Conservation (phyloP, 2,329 filamentous ascomycete species). For the Parastagonospora nodorum region DNA sequence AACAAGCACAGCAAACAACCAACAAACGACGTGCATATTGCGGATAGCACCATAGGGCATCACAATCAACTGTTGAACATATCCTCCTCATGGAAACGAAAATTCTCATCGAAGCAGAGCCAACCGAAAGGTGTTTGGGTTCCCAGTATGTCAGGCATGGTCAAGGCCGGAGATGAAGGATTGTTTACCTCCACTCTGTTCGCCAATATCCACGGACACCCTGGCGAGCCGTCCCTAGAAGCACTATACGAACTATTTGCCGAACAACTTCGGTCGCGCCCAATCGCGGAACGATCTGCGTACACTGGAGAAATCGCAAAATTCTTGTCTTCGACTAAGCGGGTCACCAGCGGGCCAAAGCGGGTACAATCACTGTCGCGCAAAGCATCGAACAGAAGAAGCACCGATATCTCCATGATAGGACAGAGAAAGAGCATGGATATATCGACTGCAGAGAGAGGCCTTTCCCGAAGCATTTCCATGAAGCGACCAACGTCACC, state of each 20-base stretch:
- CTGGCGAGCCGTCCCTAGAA: slow-evolving; percentile 31
- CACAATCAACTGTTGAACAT: slow-evolving; percentile 16
- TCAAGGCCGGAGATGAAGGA: slow-evolving; percentile 42
- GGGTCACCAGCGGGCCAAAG: slow-evolving; percentile 10
- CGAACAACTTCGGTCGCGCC: slow-evolving; percentile 24
- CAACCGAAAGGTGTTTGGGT: slow-evolving; percentile 22
- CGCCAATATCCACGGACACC: slow-evolving; percentile 22
- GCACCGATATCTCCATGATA: slow-evolving; percentile 14
- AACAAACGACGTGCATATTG: slow-evolving; percentile 11
- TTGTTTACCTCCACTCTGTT: slow-evolving; percentile 34
- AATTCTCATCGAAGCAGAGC: slow-evolving; percentile 25
- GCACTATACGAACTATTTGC: slow-evolving; percentile 34
- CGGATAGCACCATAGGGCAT: slow-evolving; percentile 18
- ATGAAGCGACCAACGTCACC: slow-evolving; percentile 17
- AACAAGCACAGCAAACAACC: slow-evolving; percentile 28
- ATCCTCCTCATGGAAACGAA: slow-evolving; percentile 24
- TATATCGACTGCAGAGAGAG: slow-evolving; percentile 18
- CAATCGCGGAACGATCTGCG: slow-evolving; percentile 24
- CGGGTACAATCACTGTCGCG: slow-evolving; percentile 27
- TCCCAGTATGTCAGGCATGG: slow-evolving; percentile 33
- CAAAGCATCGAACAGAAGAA: slow-evolving; percentile 8
- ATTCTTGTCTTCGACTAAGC: slow-evolving; percentile 26
- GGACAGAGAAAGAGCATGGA: slow-evolving; percentile 25
- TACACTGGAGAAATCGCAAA: slow-evolving; percentile 30
- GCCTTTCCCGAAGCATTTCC: slow-evolving; percentile 19